Evolutionary conservation across 495 filamentous ascomycete genomes (phyloP), one percentile per base, ranked within the genome.

Genomic region (Terfezia boudieri): DNA sequence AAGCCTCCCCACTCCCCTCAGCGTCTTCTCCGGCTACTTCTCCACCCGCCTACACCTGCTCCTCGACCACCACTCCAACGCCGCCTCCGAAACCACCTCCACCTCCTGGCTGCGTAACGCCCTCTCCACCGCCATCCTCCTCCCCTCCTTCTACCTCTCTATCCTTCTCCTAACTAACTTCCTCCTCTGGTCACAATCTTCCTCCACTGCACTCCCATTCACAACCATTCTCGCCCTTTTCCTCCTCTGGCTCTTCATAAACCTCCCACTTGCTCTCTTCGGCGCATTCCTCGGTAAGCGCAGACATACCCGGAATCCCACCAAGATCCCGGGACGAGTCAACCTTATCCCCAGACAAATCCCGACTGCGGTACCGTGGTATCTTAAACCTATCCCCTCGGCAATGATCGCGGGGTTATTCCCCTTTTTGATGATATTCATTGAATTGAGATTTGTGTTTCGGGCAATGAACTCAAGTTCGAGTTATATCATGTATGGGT

Each of bases 131-230:
- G 88, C 84, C 3, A 67, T 83, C 32, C 74, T 95, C 12, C 83
- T 94, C 64, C 88, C 88, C 0, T 88, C 88, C 4, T 70, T 93
- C 22, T 71, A 85, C 11, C 94, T 94, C 63, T 71, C 71, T 17
- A 73, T 85, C 16, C 70, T 93, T 53, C 86, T 95, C 65, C 75
- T 90, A 41, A 73, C 94, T 50, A 94, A 95, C 65, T 73, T 95
- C 36, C 93, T 94, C 63, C 84, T 94, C 57, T 95, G 88, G 88
- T 81, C 84, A 0, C 85, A 94, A 68, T 84, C 88, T 0, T 92
- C 84, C 23, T 86, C 81, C 64, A 93, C 85, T 2, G 88, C 88
- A 4, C 81, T 95, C 37, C 88, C 88, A 0, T 93, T 95, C 62
- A 74, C 81, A 17, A 94, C 88, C 0, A 71, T 95, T 20, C 62